Evolutionary conservation across 1,139 yeast genomes (phyloP).

Genomic region (Geotrichum europaeum): DNA sequence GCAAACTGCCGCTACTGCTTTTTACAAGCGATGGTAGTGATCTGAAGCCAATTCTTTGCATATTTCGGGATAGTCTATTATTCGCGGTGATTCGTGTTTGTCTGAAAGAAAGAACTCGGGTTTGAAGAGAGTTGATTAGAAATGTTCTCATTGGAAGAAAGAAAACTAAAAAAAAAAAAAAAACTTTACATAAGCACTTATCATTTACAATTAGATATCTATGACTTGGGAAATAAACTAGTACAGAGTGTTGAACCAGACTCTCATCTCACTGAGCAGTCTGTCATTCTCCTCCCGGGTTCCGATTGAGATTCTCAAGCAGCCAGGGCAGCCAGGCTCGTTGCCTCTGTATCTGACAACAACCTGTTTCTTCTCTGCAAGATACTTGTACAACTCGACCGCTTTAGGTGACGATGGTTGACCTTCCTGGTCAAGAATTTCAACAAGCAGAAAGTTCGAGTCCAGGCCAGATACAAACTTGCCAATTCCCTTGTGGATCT

Average conservation of each 20-base stretch:
- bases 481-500: conserved; percentile 57
- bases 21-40: background rate
- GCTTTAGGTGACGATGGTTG: conserved; percentile 69
- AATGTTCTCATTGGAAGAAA: background rate
- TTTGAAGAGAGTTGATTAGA: background rate
- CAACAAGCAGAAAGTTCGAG: conserved; percentile 75
- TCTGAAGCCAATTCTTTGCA: background rate
- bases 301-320: conserved; percentile 81
- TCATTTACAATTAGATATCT: background rate
- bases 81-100: background rate
- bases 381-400: conserved; percentile 50
- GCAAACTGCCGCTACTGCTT: background rate
- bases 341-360: conserved; percentile 88
- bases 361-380: conserved; percentile 69
- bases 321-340: conserved; percentile 84
- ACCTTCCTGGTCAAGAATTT: conserved; percentile 51
- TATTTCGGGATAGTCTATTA: background rate
- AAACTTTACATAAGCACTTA: background rate
- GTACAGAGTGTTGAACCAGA: conserved; percentile 31
- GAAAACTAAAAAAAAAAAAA: background rate
- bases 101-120: background rate
- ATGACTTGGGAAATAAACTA: background rate
- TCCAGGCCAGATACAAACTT: conserved; percentile 79
- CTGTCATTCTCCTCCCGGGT: conserved; percentile 63
- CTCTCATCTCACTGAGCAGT: conserved; percentile 48